phyloP scores from a whole-genome alignment of 331 rosid genomes.

The Quercus lobata region DNA sequence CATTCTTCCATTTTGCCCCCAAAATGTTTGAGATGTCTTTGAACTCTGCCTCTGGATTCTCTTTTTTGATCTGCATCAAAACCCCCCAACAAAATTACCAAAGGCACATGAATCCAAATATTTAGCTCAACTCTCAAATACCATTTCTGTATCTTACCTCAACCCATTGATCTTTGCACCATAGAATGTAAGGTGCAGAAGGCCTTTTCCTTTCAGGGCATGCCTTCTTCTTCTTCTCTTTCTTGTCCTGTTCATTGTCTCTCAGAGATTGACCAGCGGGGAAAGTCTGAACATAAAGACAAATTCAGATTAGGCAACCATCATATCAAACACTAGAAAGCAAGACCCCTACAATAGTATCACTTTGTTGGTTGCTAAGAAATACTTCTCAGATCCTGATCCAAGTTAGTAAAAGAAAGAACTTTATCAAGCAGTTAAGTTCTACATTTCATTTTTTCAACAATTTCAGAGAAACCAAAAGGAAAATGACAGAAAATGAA shows the following conservation, averaged over 20 bases:
- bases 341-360: too few species aligned
- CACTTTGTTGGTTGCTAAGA: neutral
- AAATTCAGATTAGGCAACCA: neutral
- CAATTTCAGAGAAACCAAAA: neutral
- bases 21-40: conserved; percentile 66
- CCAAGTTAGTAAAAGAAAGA: neutral
- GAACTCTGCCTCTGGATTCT: conserved; percentile 81
- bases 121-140: neutral
- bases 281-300: conserved; percentile 37
- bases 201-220: conserved; percentile 77
- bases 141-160: conserved; percentile 41
- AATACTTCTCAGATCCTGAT: neutral
- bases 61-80: conserved; percentile 59
- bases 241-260: conserved; percentile 58
- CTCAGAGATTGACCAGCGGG: conserved; percentile 40
- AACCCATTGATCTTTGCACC: conserved; percentile 90
- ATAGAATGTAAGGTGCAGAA: conserved; percentile 67
- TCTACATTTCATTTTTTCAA: neutral
- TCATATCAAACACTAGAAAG: neutral
- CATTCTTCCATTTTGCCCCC: conserved; percentile 86
- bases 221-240: conserved; percentile 61
- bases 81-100: neutral
- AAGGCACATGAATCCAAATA: neutral
- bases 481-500: neutral
- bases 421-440: neutral